phyloP scores from a whole-genome alignment of 1,284 basidiomycete species.

The Fomitopsis schrenkii region DNA sequence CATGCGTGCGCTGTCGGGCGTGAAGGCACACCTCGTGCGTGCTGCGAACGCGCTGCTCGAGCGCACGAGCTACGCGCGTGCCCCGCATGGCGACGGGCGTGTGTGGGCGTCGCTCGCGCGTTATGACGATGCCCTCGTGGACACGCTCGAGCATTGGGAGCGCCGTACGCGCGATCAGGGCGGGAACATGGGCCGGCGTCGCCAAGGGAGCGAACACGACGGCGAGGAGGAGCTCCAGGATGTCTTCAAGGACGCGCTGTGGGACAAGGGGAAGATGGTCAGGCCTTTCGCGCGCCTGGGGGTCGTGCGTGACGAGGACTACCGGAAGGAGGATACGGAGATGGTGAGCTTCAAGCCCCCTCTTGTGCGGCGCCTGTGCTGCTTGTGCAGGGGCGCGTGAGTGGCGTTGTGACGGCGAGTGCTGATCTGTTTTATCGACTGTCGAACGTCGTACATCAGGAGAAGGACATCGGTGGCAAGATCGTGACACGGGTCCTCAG shows the following conservation, averaged over 20 bases:
- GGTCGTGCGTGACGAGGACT: constrained; percentile 27
- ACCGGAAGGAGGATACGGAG: constrained; percentile 31
- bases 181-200: constrained; percentile 36
- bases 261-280: constrained; percentile 78
- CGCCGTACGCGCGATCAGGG: constrained; percentile 40
- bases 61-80: constrained; percentile 32
- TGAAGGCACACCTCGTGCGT: constrained; percentile 48
- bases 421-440: constrained; percentile 11
- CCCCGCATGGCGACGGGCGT: constrained; percentile 29
- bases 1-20: constrained; percentile 49
- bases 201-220: constrained; percentile 32
- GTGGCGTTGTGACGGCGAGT: not conserved
- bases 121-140: constrained; percentile 68
- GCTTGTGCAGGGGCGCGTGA: not conserved
- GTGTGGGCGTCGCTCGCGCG: constrained; percentile 77
- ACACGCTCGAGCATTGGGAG: constrained; percentile 59
- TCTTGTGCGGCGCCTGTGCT: not conserved
- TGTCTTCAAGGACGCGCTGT: constrained; percentile 49
- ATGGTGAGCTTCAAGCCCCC: constrained; percentile 16
- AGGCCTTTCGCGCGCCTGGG: constrained; percentile 65
- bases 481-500: constrained; percentile 39
- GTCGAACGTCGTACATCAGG: constrained; percentile 19
- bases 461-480: constrained; percentile 26
- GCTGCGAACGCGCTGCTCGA: constrained; percentile 54
- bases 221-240: constrained; percentile 35